Percentiles rank a stretch among this genome's conserved stretches.
phyloP scores from a whole-genome alignment of 2,329 filamentous ascomycete genomes.

The Fusarium hostae region DNA sequence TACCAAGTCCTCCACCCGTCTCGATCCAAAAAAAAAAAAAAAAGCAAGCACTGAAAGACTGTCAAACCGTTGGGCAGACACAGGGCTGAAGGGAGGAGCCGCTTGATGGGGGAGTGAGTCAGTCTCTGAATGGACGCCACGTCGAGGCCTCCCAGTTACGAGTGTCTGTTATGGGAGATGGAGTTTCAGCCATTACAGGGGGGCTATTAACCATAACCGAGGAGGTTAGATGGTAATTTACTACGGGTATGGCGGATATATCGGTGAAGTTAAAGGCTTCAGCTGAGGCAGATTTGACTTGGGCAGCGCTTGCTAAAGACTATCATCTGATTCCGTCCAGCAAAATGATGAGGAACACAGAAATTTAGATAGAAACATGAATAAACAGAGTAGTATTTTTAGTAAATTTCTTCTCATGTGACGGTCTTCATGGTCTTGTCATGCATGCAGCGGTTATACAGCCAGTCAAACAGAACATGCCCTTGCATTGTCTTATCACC shows the following conservation, averaged over 20 bases:
- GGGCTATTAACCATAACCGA: not conserved
- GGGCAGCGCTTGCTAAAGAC: not conserved
- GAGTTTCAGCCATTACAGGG: not conserved
- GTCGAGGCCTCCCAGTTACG: not conserved
- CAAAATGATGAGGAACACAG: too few species aligned
- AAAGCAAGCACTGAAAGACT: not conserved
- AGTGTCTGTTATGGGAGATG: not conserved
- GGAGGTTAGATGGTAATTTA: not conserved
- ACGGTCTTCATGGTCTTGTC: not conserved
- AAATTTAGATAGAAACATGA: not conserved
- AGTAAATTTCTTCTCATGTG: not conserved
- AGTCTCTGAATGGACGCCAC: not conserved
- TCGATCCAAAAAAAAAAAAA: not conserved
- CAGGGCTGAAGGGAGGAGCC: constrained; percentile 28
- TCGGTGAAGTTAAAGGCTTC: not conserved
- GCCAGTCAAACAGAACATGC: not conserved
- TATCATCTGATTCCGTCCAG: not conserved
- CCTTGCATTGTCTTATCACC: not conserved
- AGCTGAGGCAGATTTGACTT: not conserved
- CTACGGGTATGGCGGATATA: not conserved
- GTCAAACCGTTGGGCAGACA: not conserved
- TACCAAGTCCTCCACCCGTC: not conserved
- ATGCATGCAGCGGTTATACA: constrained; percentile 6
- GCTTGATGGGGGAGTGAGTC: not conserved
- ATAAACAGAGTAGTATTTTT: not conserved